These are phyloP conservation scores for Mycosarcoma mackinlayi DNA, from an alignment of 1,284 basidiomycete species.

Conservation along the genomic window DNA sequence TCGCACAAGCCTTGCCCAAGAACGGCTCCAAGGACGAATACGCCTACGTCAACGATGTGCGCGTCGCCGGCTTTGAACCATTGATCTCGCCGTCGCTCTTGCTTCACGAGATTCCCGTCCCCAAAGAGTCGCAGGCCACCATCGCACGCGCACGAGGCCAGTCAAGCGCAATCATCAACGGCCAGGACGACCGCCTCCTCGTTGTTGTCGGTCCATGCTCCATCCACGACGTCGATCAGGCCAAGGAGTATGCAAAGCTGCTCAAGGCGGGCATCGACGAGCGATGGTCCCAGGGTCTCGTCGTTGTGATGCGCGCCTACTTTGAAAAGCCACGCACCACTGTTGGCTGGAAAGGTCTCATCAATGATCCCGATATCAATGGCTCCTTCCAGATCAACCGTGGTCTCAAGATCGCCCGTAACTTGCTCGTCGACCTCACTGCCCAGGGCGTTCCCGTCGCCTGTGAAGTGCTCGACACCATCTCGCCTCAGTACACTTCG, in stretches of 20 bases:
- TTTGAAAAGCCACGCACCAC: conserved; percentile 87
- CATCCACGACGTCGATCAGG: conserved; percentile 89
- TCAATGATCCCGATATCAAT: conserved; percentile 84
- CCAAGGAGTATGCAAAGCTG: conserved; percentile 83
- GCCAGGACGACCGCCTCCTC: conserved; percentile 65
- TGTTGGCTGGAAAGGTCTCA: conserved; percentile 77
- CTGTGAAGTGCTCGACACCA: conserved; percentile 84
- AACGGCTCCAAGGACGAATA: conserved; percentile 32
- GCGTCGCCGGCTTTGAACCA: conserved; percentile 66
- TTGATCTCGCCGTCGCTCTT: conserved; percentile 63
- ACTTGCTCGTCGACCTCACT: conserved; percentile 88
- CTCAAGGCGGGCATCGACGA: conserved; percentile 66
- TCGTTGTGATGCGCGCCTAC: conserved; percentile 96
- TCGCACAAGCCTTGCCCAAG: conserved; percentile 33
- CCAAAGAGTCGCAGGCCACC: conserved; percentile 48
- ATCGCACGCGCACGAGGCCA: conserved; percentile 61
- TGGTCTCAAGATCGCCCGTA: conserved; percentile 79
- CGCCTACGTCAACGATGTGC: conserved; percentile 61
- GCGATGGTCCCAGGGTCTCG: conserved; percentile 74
- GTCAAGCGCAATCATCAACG: conserved; percentile 60
- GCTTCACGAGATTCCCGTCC: conserved; percentile 64
- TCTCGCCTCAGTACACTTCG: conserved; percentile 72
- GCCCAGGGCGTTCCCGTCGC: conserved; percentile 90
- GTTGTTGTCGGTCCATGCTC: conserved; percentile 84
- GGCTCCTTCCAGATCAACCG: conserved; percentile 97